Evolutionary conservation across 1,139 yeast species (phyloP).

Genomic region (Lizanozyma gosingica): DNA sequence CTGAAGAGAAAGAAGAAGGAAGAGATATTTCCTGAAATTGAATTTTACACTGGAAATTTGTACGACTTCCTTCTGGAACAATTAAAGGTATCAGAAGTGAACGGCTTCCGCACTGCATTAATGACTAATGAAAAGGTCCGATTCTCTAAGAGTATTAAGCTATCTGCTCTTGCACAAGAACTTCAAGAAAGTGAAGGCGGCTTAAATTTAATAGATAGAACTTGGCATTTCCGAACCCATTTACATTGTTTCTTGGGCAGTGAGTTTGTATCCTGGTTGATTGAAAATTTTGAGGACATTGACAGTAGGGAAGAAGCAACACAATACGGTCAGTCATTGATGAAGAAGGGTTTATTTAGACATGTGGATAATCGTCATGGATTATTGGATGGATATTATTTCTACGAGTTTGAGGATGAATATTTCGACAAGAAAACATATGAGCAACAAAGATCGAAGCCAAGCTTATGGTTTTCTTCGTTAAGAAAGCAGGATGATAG

Average conservation of each 20-base stretch:
- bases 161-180: conserved; percentile 48
- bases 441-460: conserved; percentile 9
- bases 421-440: conserved; percentile 28
- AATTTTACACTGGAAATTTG: conserved; percentile 81
- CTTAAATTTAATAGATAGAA: conserved; percentile 60
- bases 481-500: conserved; percentile 4
- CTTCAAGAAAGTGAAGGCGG: conserved; percentile 59
- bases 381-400: conserved; percentile 87
- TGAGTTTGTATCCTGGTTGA: conserved; percentile 79
- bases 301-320: conserved; percentile 77
- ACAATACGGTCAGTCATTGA: conserved; percentile 64
- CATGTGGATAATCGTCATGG: conserved; percentile 83
- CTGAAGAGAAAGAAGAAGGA: conserved; percentile 39
- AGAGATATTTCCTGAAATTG: conserved; percentile 62
- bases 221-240: conserved; percentile 86
- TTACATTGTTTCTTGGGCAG: conserved; percentile 75
- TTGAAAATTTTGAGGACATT: conserved; percentile 71
- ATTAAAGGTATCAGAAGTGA: neutral
- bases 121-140: conserved; percentile 26
- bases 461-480: conserved; percentile 1
- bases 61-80: conserved; percentile 44
- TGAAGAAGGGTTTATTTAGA: conserved; percentile 61
- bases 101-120: conserved; percentile 13
- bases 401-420: conserved; percentile 63
- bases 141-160: conserved; percentile 27